Percentiles rank a stretch among this genome's conserved stretches.
Evolutionary conservation across 1,139 yeast species (phyloP).

Genomic region (Hyphopichia pseudoburtonii): DNA sequence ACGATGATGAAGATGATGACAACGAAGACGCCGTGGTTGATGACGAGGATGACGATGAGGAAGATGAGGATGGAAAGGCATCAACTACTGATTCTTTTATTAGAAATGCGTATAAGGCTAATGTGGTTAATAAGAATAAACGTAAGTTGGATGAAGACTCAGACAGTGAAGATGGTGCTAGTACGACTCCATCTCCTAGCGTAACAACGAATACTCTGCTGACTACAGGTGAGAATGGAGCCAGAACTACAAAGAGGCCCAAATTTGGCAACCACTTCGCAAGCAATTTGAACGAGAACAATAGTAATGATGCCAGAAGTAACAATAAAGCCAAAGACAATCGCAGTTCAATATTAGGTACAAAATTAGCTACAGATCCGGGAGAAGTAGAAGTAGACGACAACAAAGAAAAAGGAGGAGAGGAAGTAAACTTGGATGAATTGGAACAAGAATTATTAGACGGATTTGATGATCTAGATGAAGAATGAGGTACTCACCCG

Average conservation of each 20-base stretch:
- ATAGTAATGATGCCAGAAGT: background rate
- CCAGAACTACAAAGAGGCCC: too few relatives aligned
- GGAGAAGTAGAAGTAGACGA: too few relatives aligned
- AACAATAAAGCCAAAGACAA: background rate
- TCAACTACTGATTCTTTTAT: conserved; percentile 27
- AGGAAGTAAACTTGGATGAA: conserved; percentile 35
- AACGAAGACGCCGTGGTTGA: conserved; percentile 36
- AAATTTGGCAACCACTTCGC: too few relatives aligned
- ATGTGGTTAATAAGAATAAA: conserved; percentile 25
- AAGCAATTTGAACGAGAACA: too few relatives aligned
- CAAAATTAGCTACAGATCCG: background rate
- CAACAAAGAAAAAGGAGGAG: conserved; percentile 5
- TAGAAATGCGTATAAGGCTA: conserved; percentile 25
- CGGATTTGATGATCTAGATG: conserved; percentile 47
- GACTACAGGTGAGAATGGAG: too few relatives aligned
- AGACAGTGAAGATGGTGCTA: conserved; percentile 6
- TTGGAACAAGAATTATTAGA: conserved; percentile 47
- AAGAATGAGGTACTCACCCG: conserved; percentile 7
- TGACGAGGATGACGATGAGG: conserved; percentile 29
- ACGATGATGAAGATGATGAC: conserved; percentile 44
- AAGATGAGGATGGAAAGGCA: conserved; percentile 15
- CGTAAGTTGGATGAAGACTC: conserved; percentile 17
- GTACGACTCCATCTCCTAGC: too few relatives aligned
- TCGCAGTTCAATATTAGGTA: background rate
- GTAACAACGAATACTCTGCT: too few relatives aligned